Conservation (phyloP, 2,329 filamentous ascomycete species). For the Cladosporium sp. region DNA sequence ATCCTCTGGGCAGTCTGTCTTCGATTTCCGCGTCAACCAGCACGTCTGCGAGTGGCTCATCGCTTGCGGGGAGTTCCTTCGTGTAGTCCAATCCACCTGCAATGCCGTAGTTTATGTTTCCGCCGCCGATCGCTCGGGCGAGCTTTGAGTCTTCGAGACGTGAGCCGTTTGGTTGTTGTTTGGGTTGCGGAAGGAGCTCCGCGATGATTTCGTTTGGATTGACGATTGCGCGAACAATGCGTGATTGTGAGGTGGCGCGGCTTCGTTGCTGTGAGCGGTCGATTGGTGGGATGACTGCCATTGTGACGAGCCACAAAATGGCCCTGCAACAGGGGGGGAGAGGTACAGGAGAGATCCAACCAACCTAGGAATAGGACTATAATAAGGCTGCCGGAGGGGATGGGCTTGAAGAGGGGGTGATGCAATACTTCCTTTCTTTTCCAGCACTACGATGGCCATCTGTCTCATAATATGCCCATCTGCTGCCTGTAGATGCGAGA, state of each 20-base stretch:
- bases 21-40: slow-evolving; percentile 12
- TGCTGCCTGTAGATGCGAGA: background rate
- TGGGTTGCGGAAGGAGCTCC: slow-evolving; percentile 13
- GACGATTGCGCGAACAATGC: slow-evolving; percentile 14
- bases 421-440: background rate
- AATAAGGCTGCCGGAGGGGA: too few species aligned
- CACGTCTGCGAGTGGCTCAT: slow-evolving; percentile 16
- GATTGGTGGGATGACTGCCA: background rate
- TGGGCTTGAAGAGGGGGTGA: background rate
- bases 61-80: slow-evolving; percentile 11
- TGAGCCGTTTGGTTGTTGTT: slow-evolving; percentile 15
- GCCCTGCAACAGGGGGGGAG: too few species aligned
- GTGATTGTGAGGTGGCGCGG: slow-evolving; percentile 1
- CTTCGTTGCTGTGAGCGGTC: background rate
- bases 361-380: too few species aligned
- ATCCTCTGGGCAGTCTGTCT: slow-evolving; percentile 20
- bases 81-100: slow-evolving; percentile 8
- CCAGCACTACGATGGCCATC: slow-evolving; percentile 1
- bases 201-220: slow-evolving; percentile 15
- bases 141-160: slow-evolving; percentile 17
- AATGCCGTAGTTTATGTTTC: slow-evolving; percentile 14
- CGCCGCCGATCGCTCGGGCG: slow-evolving; percentile 14
- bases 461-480: slow-evolving; percentile 8
- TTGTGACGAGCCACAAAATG: background rate
- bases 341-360: too few species aligned